Conservation (phyloP, 2,329 filamentous ascomycete species). For the Paraphaeosphaeria sporulosa region DNA sequence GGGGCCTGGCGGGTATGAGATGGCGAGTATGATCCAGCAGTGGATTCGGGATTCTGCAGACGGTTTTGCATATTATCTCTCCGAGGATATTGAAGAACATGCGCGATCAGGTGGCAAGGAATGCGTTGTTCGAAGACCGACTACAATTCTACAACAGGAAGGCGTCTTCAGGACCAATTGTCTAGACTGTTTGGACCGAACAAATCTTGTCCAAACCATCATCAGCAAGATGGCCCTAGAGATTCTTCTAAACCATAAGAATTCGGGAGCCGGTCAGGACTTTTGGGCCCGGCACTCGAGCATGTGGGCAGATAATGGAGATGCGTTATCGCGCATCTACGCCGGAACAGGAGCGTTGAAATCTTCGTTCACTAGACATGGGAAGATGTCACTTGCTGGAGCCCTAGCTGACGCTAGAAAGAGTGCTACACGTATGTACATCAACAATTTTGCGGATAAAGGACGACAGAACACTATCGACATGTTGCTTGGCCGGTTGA, state of each 20-base stretch:
- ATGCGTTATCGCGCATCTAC: slow-evolving; percentile 92
- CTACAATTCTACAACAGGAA: slow-evolving; percentile 86
- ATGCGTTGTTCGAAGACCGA: slow-evolving; percentile 51
- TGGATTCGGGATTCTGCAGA: slow-evolving; percentile 82
- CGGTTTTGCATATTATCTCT: slow-evolving; percentile 90
- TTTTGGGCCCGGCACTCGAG: slow-evolving; percentile 93
- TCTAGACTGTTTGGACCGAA: slow-evolving; percentile 92
- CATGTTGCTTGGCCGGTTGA: slow-evolving; percentile 83
- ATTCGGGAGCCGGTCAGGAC: slow-evolving; percentile 74
- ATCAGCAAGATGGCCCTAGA: slow-evolving; percentile 94
- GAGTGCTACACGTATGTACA: slow-evolving; percentile 90
- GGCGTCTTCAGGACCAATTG: slow-evolving; percentile 97
- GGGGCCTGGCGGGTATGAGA: slow-evolving; percentile 85
- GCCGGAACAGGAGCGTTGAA: slow-evolving; percentile 95
- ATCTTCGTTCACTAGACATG: slow-evolving; percentile 90
- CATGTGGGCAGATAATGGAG: slow-evolving; percentile 97
- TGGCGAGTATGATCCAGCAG: slow-evolving; percentile 81
- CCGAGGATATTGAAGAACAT: slow-evolving; percentile 71
- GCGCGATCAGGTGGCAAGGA: slow-evolving; percentile 52
- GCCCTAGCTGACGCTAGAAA: slow-evolving; percentile 95
- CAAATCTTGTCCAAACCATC: slow-evolving; percentile 94
- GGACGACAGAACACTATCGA: slow-evolving; percentile 94
- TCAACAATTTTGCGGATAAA: slow-evolving; percentile 97
- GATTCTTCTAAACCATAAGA: slow-evolving; percentile 77
- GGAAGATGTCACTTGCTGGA: slow-evolving; percentile 94